Conservation (phyloP, 2,329 filamentous ascomycete species). For the Beauveria caledonica region DNA sequence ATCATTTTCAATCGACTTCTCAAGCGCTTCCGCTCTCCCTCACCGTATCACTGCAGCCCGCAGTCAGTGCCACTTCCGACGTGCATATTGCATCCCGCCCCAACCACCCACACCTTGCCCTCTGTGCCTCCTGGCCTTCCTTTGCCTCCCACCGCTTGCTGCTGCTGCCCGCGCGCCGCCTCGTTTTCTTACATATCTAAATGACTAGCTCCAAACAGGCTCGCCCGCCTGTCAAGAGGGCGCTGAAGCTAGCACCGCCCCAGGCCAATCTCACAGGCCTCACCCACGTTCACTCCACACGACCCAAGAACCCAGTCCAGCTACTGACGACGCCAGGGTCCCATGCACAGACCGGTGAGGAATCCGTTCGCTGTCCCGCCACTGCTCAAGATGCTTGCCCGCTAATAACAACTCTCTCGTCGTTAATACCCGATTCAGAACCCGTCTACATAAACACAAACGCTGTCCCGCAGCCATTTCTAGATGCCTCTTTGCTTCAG, state of each 20-base stretch:
- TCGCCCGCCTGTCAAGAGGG: conserved; percentile 11
- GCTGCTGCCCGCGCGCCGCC: not conserved
- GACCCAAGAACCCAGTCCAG: conserved; percentile 5
- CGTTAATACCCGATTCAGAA: conserved; percentile 7
- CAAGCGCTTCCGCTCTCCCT: not conserved
- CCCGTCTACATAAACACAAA: conserved; percentile 15
- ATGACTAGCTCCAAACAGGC: conserved; percentile 11
- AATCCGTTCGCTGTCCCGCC: not conserved
- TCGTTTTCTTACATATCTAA: conserved; percentile 9
- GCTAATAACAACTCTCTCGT: conserved; percentile 5
- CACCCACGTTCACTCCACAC: conserved; percentile 11
- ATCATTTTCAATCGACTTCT: not conserved
- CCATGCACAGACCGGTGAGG: conserved; percentile 12
- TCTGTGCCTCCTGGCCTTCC: too few species aligned
- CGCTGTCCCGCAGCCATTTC: conserved; percentile 16
- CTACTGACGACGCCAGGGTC: conserved; percentile 11
- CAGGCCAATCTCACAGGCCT: not conserved
- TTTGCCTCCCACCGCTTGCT: not conserved
- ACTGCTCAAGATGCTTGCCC: not conserved
- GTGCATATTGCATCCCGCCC: not conserved
- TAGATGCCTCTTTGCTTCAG: conserved; percentile 14
- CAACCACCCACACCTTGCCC: not conserved
- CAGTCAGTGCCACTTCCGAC: conserved; percentile 2
- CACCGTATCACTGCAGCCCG: not conserved
- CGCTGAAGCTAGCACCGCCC: conserved; percentile 4